Conservation (phyloP, 345 rosid genomes). For the Angophora floribunda region DNA sequence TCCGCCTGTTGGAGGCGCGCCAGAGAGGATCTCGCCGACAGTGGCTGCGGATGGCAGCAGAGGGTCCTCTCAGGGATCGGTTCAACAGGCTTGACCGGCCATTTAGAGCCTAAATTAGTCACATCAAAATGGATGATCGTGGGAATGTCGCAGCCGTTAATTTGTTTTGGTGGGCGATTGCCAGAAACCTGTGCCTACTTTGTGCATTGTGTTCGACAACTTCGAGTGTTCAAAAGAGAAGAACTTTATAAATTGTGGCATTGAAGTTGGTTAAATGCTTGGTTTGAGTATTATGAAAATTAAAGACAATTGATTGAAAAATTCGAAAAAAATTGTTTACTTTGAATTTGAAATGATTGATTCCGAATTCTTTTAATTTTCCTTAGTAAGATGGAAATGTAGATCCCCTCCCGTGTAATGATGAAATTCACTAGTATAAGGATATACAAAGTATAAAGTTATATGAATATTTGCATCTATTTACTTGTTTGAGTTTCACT, state of each 20-base stretch:
- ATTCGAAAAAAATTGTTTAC: background rate
- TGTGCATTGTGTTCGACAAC: background rate
- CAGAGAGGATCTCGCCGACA: slow-evolving; percentile 40
- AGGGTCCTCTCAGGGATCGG: slow-evolving; percentile 24
- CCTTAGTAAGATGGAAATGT: background rate
- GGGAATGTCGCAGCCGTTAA: background rate
- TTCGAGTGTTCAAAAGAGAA: background rate
- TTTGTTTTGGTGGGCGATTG: background rate
- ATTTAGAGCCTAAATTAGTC: background rate
- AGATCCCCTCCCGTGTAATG: background rate
- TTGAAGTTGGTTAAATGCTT: background rate
- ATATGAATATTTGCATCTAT: background rate
- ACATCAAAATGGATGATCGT: background rate
- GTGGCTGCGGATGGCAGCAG: background rate
- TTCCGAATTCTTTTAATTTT: background rate
- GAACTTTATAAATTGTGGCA: background rate
- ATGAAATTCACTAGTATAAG: background rate
- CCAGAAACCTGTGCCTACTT: background rate
- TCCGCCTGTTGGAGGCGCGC: slow-evolving; percentile 43
- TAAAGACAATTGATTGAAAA: background rate
- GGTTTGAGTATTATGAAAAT: background rate
- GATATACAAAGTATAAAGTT: background rate
- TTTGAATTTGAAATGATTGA: background rate
- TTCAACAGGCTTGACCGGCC: slow-evolving; percentile 1
- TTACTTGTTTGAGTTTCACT: background rate